Base-by-base conservation (phyloP, 768 basidiomycete species). In the Auricularia auricula-judae region DNA sequence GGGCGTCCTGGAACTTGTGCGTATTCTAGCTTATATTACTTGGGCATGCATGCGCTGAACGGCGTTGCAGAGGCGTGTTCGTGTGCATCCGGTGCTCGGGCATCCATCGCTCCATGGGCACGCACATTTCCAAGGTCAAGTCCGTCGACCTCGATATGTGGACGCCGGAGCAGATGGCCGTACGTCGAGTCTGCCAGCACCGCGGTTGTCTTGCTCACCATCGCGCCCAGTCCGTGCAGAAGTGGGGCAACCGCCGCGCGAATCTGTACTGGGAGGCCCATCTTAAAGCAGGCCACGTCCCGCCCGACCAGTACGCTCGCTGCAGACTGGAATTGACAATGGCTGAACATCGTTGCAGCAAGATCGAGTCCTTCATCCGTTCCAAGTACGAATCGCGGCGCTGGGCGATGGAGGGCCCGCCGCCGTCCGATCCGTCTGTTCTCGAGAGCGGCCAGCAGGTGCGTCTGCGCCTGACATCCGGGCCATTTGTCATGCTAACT, bases 1-100 rank as follows among this genome's bases (percentile, higher is more conserved):
- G 96, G 96, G 96, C 96, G 53, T 93, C 93, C 7, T 97, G 94
- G 90, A 98, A 98, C 74, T 76, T 98, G 90, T 93, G n/a, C n/a
- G n/a, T n/a, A n/a, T n/a, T n/a, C n/a, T n/a, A n/a, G n/a, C n/a
- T n/a, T n/a, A n/a, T n/a, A n/a, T n/a, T n/a, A n/a, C n/a, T n/a
- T n/a, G n/a, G n/a, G n/a, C n/a, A n/a, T n/a, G n/a, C n/a, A n/a
- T n/a, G n/a, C n/a, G n/a, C n/a, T n/a, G n/a, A n/a, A n/a, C 10
- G 43, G 53, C 16, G 4, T 61, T 64, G 23, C 67, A 94, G 92
- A 34, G 96, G 96, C 29, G 88, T 93, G 1, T 97, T 93, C 72
- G 80, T 98, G 44, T 99, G 96, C 73, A 97, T 99, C 68, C 86
- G 96, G 65, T 99, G 96, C 76, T 98, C 95, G 14, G 96, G 96